A percentile compares a stretch with the other conserved stretches of the same genome.
Evolutionary conservation across 2,329 filamentous ascomycete species (phyloP).

Genomic region (Pseudogymnoascus sp.): DNA sequence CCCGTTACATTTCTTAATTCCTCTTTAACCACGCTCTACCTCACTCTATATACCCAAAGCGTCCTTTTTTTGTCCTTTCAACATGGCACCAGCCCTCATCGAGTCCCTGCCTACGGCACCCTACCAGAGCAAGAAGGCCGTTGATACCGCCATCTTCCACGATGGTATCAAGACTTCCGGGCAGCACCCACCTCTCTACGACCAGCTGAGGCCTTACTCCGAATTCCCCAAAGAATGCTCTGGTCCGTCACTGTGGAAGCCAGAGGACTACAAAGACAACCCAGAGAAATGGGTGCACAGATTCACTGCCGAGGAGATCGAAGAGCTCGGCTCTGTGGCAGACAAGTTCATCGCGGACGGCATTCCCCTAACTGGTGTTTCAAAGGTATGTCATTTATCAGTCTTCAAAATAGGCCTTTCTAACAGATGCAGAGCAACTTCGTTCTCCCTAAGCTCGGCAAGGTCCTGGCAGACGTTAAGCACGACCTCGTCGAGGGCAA

Average conservation of each 20-base stretch:
- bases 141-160: constrained; percentile 26
- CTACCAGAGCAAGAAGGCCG: constrained; percentile 10
- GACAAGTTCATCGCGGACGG: constrained; percentile 60
- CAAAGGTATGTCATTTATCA: constrained; percentile 35
- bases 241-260: constrained; percentile 65
- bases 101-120: constrained; percentile 11
- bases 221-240: constrained; percentile 64
- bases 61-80: background rate
- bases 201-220: constrained; percentile 56
- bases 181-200: constrained; percentile 62
- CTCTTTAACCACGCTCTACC: background rate
- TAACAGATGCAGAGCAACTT: constrained; percentile 41
- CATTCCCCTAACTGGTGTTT: constrained; percentile 64
- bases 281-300: constrained; percentile 55
- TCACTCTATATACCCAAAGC: constrained; percentile 3
- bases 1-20: background rate
- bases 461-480: constrained; percentile 47
- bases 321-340: constrained; percentile 57
- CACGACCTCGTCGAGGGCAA: constrained; percentile 72
- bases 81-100: constrained; percentile 14
- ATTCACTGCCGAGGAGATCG: constrained; percentile 58
- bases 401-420: background rate
- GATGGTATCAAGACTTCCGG: constrained; percentile 45
- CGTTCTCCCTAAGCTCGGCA: constrained; percentile 47
- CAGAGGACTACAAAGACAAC: constrained; percentile 26